Percentiles rank a stretch among this genome's conserved stretches.
Evolutionary conservation across 2,329 filamentous ascomycete genomes (phyloP).

Genomic region (Cercospora zeina): DNA sequence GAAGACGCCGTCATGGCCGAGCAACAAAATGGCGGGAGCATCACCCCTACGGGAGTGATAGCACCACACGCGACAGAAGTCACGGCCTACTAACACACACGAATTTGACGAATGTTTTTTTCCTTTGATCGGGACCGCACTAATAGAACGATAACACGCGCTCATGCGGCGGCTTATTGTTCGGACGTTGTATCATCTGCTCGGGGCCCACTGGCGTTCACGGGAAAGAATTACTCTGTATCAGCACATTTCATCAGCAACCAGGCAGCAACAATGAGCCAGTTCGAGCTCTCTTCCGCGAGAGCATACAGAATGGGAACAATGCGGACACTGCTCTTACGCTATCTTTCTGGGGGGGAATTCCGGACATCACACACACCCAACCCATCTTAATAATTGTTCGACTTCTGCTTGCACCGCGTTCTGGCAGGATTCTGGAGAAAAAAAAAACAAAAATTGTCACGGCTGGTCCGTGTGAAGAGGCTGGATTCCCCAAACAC

Average conservation of each 20-base stretch:
- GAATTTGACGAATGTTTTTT: slow-evolving; percentile 28
- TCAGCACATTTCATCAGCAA: slow-evolving; percentile 16
- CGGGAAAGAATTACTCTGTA: slow-evolving; percentile 10
- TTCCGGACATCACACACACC: background rate
- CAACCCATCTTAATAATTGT: slow-evolving; percentile 8
- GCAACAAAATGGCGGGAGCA: slow-evolving; percentile 31
- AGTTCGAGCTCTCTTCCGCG: slow-evolving; percentile 7
- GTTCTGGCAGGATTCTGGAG: background rate
- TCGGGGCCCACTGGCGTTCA: slow-evolving; percentile 17
- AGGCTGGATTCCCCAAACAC: slow-evolving; percentile 14
- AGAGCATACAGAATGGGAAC: slow-evolving; percentile 6
- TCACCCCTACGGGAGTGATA: slow-evolving; percentile 28
- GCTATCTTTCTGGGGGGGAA: slow-evolving; percentile 2
- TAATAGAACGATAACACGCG: slow-evolving; percentile 26
- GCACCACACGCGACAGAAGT: slow-evolving; percentile 37
- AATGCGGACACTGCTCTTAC: background rate
- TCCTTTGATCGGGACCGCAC: slow-evolving; percentile 8
- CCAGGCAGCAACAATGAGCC: background rate
- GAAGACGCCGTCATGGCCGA: slow-evolving; percentile 69
- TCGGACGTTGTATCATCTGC: slow-evolving; percentile 19
- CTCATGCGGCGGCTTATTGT: slow-evolving; percentile 23
- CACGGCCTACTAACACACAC: slow-evolving; percentile 36
- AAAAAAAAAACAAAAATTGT: no score
- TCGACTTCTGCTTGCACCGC: slow-evolving; percentile 9
- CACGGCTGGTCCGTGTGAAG: slow-evolving; percentile 23